Evolutionary conservation across 2,329 filamentous ascomycete genomes (phyloP), one percentile per base, ranked within the genome.

Genomic region (Lojkania enalia): DNA sequence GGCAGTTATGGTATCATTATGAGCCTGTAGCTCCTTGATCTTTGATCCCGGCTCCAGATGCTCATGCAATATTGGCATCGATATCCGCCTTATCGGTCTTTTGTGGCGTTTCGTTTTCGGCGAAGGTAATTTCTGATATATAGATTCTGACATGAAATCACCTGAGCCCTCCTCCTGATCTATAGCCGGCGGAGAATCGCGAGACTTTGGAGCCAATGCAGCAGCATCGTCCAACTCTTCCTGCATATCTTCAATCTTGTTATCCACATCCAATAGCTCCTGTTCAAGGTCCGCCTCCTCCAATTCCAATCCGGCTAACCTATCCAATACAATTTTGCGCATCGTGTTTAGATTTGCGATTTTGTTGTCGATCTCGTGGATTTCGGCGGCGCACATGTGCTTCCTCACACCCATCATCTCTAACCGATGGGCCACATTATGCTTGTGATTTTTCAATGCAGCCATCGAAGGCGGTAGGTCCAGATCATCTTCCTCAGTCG

Each of bases 311-410:
- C 81, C 83, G 1, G 91, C 91, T 55, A 99, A 72, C 51, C 94
- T 81, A 43, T 96, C 90, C 45, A 99, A 71, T 35, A 97, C 87
- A 49, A 96, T 95, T 64, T 86, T 87, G 55, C 94, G 86, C 90
- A 97, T 96, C 51, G 84, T 89, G 58, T 90, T 86, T 42, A 99
- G 76, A 69, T 97, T 97, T 49, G 89, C 83, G 52, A 99, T 92
- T 72, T 97, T 99, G 73, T 87, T 91, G 72, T 99, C 94, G 49
- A 99, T 96, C 64, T 99, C 94, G 48, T 85, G 84, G 47, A 99
- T 97, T 71, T 99, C 94, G 52, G 89, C 88, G 61, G 90, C 94
- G 57, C 91, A 92, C 92, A 99, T 96, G 64, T 94, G 96, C 72
- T 99, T 99, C 48, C 94, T 83, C 51, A 97, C 84, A 3, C 86